Conservation (phyloP, 169 alveolate species). For the Plasmodium adleri region DNA sequence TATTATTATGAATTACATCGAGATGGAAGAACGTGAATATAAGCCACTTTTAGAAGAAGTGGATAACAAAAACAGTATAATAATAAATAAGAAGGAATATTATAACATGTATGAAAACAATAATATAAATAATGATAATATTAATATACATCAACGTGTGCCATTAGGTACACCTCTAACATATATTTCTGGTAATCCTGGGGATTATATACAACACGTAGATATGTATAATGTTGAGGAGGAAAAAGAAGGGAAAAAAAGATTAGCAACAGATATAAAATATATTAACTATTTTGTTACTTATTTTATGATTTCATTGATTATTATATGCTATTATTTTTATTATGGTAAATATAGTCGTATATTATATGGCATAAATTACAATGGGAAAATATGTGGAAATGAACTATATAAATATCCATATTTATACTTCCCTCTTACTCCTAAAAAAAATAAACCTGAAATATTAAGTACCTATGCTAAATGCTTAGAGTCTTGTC, state of each 20-base stretch:
- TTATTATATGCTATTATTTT: constrained; percentile 22
- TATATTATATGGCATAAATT: constrained; percentile 52
- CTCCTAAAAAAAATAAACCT: constrained; percentile 37
- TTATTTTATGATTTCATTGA: constrained; percentile 3
- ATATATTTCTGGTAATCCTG: constrained; percentile 18
- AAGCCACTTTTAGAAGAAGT: constrained; percentile 10
- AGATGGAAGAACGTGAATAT: constrained; percentile 22
- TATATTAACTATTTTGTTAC: constrained; percentile 11
- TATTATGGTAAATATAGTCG: constrained; percentile 62
- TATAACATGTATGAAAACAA: constrained; percentile 29
- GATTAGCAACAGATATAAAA: constrained; percentile 36
- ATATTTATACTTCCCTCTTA: constrained; percentile 57
- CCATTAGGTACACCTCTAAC: constrained; percentile 55
- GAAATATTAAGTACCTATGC: constrained; percentile 49
- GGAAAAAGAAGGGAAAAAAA: constrained; percentile 3
- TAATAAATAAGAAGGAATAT: constrained; percentile 7
- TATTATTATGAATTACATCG: constrained; percentile 11
- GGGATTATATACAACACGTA: background rate
- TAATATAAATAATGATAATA: background rate
- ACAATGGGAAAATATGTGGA: constrained; percentile 62
- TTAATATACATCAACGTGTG: background rate
- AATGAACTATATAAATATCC: constrained; percentile 11
- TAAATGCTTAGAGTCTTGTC: constrained; percentile 61
- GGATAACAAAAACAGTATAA: background rate
- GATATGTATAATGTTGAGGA: constrained; percentile 1